Conservation (phyloP, 805 yeast species). For the Kluyveromyces starmeri region DNA sequence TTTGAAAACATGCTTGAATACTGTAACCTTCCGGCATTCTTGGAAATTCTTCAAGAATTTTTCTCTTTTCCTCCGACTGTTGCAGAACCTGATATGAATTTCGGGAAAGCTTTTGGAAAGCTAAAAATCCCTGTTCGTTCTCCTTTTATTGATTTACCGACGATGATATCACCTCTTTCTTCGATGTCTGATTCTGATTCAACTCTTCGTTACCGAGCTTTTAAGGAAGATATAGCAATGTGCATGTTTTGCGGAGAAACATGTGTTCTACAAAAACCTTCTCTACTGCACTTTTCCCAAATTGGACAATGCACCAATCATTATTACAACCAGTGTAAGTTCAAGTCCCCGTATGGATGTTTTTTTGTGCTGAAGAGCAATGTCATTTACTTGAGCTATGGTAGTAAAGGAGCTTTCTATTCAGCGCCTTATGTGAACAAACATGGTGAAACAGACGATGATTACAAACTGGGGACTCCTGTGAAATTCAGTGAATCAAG, state of each 20-base stretch:
- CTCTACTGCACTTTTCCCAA: constrained; percentile 36
- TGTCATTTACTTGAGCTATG: constrained; percentile 42
- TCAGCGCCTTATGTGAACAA: constrained; percentile 77
- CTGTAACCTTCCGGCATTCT: constrained; percentile 1
- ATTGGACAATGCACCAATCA: constrained; percentile 80
- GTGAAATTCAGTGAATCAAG: constrained; percentile 52
- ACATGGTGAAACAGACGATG: constrained; percentile 81
- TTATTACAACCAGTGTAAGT: constrained; percentile 45
- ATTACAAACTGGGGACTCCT: constrained; percentile 61
- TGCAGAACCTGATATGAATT: no score
- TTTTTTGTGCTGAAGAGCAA: constrained; percentile 22
- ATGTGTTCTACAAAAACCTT: constrained; percentile 55
- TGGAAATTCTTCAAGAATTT: constrained; percentile 1
- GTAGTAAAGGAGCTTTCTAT: constrained; percentile 69
- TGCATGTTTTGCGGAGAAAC: constrained; percentile 75
- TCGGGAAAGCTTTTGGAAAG: no score
- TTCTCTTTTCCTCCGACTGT: no score
- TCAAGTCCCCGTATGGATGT: constrained; percentile 17
- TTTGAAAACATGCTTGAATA: constrained; percentile 1
- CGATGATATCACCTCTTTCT: background rate
- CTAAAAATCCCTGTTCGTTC: constrained; percentile 1
- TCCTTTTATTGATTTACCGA: constrained; percentile 2
- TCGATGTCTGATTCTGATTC: background rate
- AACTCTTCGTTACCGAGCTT: constrained; percentile 29
- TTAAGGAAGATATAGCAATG: constrained; percentile 61